Percentiles rank a stretch among this genome's conserved stretches.
Evolutionary conservation across 73 alveolate species (phyloP).

Genomic region (Stentor roeselii): DNA sequence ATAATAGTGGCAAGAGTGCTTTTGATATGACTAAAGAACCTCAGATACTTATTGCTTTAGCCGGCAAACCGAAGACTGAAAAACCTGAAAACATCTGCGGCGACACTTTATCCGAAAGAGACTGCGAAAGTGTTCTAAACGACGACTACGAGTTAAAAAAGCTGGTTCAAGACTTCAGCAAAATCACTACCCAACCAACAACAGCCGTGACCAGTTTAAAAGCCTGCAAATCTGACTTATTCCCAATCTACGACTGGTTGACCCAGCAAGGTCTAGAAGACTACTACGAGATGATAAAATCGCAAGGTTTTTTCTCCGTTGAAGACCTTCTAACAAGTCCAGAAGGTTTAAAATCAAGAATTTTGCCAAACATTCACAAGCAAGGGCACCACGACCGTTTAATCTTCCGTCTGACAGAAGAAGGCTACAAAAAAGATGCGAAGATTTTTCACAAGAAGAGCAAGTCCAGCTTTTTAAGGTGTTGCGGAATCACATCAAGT

Average conservation of each 20-base stretch:
- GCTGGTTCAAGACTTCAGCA: not conserved
- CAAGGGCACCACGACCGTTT: conserved; percentile 49
- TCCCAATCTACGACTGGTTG: conserved; percentile 7
- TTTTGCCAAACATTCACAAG: conserved; percentile 35
- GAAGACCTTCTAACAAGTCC: not conserved
- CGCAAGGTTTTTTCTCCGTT: not conserved
- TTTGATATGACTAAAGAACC: conserved; percentile 8
- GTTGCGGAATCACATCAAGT: not conserved
- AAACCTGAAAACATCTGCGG: not conserved
- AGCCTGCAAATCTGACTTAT: not conserved
- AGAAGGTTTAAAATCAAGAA: conserved; percentile 38
- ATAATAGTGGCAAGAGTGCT: conserved; percentile 10
- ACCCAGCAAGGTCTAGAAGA: not conserved
- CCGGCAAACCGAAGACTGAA: not conserved
- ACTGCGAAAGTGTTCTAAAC: not conserved
- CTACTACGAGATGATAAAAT: not conserved
- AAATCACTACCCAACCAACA: not conserved
- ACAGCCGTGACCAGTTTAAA: not conserved
- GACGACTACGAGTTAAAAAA: not conserved
- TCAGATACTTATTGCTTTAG: not conserved
- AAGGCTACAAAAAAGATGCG: conserved; percentile 33
- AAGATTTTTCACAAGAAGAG: not conserved
- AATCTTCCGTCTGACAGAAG: conserved; percentile 50
- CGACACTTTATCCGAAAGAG: not conserved
- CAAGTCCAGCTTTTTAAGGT: not conserved